These are phyloP conservation scores for Yamadazyma dendronema DNA, from an alignment of 1,139 yeast species.

Conservation along the genomic window DNA sequence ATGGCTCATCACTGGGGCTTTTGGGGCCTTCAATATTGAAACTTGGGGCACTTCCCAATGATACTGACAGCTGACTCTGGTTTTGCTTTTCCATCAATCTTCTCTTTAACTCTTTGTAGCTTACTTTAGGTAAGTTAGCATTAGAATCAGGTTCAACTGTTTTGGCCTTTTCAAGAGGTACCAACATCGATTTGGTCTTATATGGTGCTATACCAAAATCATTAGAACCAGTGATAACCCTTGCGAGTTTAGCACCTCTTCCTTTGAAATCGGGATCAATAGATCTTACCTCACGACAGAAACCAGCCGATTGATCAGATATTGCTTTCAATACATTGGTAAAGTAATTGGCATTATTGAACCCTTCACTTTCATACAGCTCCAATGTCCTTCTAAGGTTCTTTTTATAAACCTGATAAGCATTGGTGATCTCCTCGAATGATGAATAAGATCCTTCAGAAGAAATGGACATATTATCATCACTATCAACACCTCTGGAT, in stretches of 20 bases:
- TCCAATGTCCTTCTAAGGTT: slow-evolving; percentile 21
- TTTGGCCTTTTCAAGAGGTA: slow-evolving; percentile 26
- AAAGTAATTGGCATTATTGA: slow-evolving; percentile 28
- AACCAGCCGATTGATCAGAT: slow-evolving; percentile 38
- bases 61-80: slow-evolving; percentile 4
- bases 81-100: slow-evolving; percentile 19
- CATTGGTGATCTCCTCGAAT: slow-evolving; percentile 37
- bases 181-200: slow-evolving; percentile 42
- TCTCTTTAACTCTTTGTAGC: slow-evolving; percentile 39
- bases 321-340: slow-evolving; percentile 30
- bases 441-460: slow-evolving; percentile 38
- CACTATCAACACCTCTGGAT: slow-evolving; percentile 3
- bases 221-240: slow-evolving; percentile 47
- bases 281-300: slow-evolving; percentile 37
- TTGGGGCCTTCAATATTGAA: slow-evolving; percentile 13
- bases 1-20: slow-evolving; percentile 3
- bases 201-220: slow-evolving; percentile 40
- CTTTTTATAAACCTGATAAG: slow-evolving; percentile 30
- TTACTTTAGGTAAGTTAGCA: slow-evolving; percentile 19
- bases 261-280: slow-evolving; percentile 44
- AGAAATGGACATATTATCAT: slow-evolving; percentile 16
- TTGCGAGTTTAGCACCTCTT: slow-evolving; percentile 45
- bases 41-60: slow-evolving; percentile 8
- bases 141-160: slow-evolving; percentile 6
- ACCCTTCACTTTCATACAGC: slow-evolving; percentile 15